A percentile compares a stretch with the other conserved stretches of the same genome.
These are phyloP conservation scores for Monosporascus sp. DNA, from an alignment of 2,329 filamentous ascomycete genomes.

Conservation along the genomic window DNA sequence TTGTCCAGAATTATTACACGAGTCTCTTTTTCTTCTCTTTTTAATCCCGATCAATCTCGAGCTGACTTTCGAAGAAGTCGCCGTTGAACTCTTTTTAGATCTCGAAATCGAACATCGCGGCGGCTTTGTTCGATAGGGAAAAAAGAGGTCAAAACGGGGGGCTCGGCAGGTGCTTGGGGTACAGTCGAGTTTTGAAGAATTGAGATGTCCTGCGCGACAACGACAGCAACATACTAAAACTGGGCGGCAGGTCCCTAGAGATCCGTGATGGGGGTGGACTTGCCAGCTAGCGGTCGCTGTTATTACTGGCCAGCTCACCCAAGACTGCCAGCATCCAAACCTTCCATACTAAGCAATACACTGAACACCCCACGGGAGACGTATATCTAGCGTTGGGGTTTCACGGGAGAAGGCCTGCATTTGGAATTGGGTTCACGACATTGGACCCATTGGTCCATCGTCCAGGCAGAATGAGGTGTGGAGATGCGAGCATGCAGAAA, in stretches of 20 bases:
- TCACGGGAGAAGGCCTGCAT: not conserved
- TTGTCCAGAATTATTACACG: conserved; percentile 2
- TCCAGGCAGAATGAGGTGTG: not conserved
- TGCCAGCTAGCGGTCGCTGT: not conserved
- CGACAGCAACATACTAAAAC: conserved; percentile 1
- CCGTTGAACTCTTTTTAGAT: conserved; percentile 47
- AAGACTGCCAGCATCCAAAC: not conserved
- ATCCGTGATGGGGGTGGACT: not conserved
- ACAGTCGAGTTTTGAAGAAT: conserved; percentile 29
- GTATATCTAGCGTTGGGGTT: not conserved
- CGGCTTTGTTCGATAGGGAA: conserved; percentile 44
- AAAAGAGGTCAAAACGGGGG: conserved; percentile 33
- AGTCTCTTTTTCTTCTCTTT: conserved; percentile 5
- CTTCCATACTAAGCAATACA: not conserved
- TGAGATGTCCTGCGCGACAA: not conserved
- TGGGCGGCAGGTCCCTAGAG: not conserved
- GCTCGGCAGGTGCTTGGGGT: conserved; percentile 24
- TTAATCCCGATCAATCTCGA: conserved; percentile 26
- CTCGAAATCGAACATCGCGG: conserved; percentile 50
- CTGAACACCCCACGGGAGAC: not conserved
- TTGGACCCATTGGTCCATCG: not conserved
- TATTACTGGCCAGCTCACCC: not conserved
- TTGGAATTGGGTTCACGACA: not conserved
- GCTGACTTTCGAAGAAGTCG: conserved; percentile 49
- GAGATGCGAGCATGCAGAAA: not conserved